Evolutionary conservation across 257 asterid species (phyloP).

Genomic region (Scutellaria barbata): DNA sequence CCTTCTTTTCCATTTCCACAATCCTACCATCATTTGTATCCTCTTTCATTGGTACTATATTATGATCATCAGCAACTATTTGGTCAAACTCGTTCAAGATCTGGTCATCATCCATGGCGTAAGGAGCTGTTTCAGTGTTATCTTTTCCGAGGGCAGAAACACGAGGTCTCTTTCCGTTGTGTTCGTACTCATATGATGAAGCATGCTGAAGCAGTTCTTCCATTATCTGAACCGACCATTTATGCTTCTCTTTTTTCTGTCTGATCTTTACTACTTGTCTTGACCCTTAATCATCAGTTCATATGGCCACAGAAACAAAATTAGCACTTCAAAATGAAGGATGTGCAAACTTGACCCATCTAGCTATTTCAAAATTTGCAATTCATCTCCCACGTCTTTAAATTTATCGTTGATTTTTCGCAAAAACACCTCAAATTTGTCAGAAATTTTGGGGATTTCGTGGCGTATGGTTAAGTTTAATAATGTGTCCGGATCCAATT

Average conservation of each 20-base stretch:
- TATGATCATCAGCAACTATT: not conserved
- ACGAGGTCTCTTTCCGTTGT: conserved; percentile 30
- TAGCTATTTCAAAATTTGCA: no score
- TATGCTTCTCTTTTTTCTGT: conserved; percentile 37
- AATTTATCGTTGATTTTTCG: no score
- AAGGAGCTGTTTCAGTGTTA: not conserved
- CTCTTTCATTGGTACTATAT: not conserved
- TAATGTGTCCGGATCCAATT: no score
- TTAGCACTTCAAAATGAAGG: not conserved
- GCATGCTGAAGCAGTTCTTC: conserved; percentile 21
- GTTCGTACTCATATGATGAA: not conserved
- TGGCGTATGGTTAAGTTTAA: no score
- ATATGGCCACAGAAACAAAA: not conserved
- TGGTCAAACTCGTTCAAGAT: not conserved
- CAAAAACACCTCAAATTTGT: no score
- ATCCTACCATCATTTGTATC: not conserved
- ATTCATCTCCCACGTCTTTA: no score
- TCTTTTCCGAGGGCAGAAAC: not conserved
- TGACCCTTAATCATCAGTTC: conserved; percentile 21
- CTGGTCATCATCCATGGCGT: not conserved
- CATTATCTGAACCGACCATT: conserved; percentile 42
- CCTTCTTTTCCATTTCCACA: conserved; percentile 29
- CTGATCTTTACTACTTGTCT: conserved; percentile 27
- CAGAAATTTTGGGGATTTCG: no score
- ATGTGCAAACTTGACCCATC: no score